phyloP scores from a whole-genome alignment of 441 rosid genomes.

The Pelargonium hybrid region DNA sequence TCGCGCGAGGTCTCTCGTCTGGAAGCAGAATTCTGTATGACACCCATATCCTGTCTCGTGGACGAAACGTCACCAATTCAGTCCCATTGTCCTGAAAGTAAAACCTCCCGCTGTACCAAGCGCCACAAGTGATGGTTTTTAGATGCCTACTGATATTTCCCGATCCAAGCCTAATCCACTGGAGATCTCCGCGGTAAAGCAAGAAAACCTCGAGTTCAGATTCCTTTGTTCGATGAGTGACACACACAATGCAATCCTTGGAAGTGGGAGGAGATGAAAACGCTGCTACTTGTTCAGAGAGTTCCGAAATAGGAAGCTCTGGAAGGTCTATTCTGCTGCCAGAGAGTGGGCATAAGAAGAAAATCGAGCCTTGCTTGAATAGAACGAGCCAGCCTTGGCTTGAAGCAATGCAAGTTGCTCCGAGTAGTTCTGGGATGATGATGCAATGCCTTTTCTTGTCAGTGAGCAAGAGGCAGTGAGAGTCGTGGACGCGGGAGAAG shows the following conservation, averaged over 20 bases:
- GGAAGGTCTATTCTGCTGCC: constrained; percentile 24
- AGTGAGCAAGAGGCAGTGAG: too few relatives aligned
- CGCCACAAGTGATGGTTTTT: too few relatives aligned
- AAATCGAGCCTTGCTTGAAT: constrained; percentile 6
- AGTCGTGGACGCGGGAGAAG: too few relatives aligned
- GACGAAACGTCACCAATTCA: too few relatives aligned
- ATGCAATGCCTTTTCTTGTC: too few relatives aligned
- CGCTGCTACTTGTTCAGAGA: constrained; percentile 6
- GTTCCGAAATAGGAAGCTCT: background rate
- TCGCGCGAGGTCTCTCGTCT: too few relatives aligned
- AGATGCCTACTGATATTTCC: background rate
- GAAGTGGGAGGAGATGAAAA: constrained; percentile 25
- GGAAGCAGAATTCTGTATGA: too few relatives aligned
- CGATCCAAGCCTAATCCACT: too few relatives aligned
- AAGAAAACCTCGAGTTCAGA: background rate
- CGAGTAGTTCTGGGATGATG: background rate
- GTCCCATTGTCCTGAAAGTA: too few relatives aligned
- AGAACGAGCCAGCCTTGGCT: constrained; percentile 24
- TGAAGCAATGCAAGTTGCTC: constrained; percentile 27
- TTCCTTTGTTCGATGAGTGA: background rate
- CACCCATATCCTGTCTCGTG: too few relatives aligned
- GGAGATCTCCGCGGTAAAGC: constrained; percentile 12
- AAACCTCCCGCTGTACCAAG: too few relatives aligned
- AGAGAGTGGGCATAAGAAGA: constrained; percentile 30
- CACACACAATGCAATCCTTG: constrained; percentile 17